Conservation (phyloP, 2,329 filamentous ascomycete genomes). For the Apiospora hydei region DNA sequence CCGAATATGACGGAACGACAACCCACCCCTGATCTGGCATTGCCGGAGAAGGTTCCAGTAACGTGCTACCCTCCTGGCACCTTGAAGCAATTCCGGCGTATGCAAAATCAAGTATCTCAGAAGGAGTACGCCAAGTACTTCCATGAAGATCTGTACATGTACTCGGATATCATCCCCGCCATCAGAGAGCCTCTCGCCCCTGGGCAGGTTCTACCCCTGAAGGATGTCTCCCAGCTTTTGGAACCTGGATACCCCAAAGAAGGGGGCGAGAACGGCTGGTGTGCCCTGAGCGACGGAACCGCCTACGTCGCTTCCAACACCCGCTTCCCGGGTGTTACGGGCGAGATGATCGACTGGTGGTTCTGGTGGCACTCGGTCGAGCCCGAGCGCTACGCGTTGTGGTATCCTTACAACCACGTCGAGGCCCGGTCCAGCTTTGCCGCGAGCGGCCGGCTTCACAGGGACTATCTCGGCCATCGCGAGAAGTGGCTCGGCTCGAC, state of each 20-base stretch:
- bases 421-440: conserved; percentile 23
- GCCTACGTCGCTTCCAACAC: conserved; percentile 32
- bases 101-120: conserved; percentile 23
- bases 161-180: conserved; percentile 27
- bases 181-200: conserved; percentile 27
- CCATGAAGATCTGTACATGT: conserved; percentile 26
- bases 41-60: conserved; percentile 22
- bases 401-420: conserved; percentile 30
- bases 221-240: conserved; percentile 26
- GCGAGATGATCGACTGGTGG: conserved; percentile 33
- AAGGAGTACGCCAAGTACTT: conserved; percentile 31
- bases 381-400: conserved; percentile 30
- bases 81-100: conserved; percentile 24
- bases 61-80: conserved; percentile 30
- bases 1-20: neutral
- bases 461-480: conserved; percentile 25
- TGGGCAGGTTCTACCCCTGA: conserved; percentile 25
- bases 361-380: conserved; percentile 34
- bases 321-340: conserved; percentile 26
- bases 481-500: conserved; percentile 30
- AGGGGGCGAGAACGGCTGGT: conserved; percentile 30
- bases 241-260: conserved; percentile 26
- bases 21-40: neutral
- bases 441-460: neutral
- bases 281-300: conserved; percentile 27